Conservation (phyloP, 2,329 filamentous ascomycete species). For the Botrytis fabae region DNA sequence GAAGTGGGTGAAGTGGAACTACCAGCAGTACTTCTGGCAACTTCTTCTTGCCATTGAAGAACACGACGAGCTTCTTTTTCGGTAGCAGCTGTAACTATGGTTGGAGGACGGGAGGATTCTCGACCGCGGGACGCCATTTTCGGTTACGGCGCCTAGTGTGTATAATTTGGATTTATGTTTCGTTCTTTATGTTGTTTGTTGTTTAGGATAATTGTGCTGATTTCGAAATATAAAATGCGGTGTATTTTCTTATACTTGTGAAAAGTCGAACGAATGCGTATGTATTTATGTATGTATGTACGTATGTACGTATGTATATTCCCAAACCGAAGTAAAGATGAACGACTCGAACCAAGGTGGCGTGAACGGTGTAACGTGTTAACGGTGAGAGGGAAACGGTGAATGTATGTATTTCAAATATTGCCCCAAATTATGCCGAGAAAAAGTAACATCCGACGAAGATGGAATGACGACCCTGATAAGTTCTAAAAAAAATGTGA, state of each 20-base stretch:
- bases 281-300: neutral
- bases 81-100: constrained; percentile 34
- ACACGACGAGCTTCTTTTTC: constrained; percentile 43
- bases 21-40: constrained; percentile 38
- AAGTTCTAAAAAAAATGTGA: constrained; percentile 1
- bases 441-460: constrained; percentile 2
- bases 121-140: constrained; percentile 8
- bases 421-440: neutral
- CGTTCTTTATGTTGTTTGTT: neutral
- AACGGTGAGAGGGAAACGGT: neutral
- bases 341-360: constrained; percentile 4
- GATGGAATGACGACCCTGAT: neutral
- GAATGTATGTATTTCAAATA: constrained; percentile 4
- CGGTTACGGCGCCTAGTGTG: neutral
- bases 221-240: neutral
- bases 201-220: neutral
- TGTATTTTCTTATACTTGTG: neutral
- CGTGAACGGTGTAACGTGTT: constrained; percentile 1
- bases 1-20: constrained; percentile 7
- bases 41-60: constrained; percentile 47
- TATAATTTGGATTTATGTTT: neutral
- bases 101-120: constrained; percentile 13
- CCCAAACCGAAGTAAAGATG: neutral
- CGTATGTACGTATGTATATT: neutral
- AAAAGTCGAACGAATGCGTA: neutral